A percentile compares a stretch with the other conserved stretches of the same genome.
Evolutionary conservation across 306 rosid genomes (phyloP).

Genomic region (Comarum palustre): DNA sequence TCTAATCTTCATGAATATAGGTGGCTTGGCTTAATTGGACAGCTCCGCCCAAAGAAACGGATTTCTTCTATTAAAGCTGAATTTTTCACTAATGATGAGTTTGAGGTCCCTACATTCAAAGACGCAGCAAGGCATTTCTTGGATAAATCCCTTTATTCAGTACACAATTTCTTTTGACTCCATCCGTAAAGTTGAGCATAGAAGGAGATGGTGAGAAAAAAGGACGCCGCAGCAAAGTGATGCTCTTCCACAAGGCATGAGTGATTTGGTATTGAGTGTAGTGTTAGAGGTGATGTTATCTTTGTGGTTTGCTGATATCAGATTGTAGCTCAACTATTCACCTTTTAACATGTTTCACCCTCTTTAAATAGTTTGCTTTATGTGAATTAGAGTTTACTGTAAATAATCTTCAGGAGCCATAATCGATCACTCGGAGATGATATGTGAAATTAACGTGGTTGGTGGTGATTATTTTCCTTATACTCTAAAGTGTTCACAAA

Average conservation of each 20-base stretch:
- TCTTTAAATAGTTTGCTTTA: background rate
- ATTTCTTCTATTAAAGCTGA: slow-evolving; percentile 59
- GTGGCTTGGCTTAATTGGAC: slow-evolving; percentile 82
- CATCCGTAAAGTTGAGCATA: slow-evolving; percentile 49
- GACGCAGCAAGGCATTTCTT: slow-evolving; percentile 64
- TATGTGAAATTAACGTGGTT: background rate
- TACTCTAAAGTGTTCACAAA: background rate
- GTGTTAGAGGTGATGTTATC: background rate
- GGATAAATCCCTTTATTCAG: slow-evolving; percentile 65
- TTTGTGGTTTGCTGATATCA: background rate
- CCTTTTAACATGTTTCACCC: background rate
- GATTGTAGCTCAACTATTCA: background rate
- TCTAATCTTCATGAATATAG: slow-evolving; percentile 35
- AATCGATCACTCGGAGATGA: background rate
- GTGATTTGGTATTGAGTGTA: background rate
- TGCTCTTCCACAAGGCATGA: slow-evolving; percentile 57
- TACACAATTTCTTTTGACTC: slow-evolving; percentile 50
- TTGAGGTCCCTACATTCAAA: slow-evolving; percentile 55
- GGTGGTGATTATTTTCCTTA: background rate
- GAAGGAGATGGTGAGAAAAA: slow-evolving; percentile 77
- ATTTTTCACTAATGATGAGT: slow-evolving; percentile 39
- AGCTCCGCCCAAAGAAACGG: slow-evolving; percentile 79
- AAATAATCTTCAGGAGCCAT: background rate
- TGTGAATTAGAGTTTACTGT: background rate
- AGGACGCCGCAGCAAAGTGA: slow-evolving; percentile 53